These are phyloP conservation scores for Biscutella auriculata DNA, from an alignment of 441 rosid genomes.

Conservation along the genomic window DNA sequence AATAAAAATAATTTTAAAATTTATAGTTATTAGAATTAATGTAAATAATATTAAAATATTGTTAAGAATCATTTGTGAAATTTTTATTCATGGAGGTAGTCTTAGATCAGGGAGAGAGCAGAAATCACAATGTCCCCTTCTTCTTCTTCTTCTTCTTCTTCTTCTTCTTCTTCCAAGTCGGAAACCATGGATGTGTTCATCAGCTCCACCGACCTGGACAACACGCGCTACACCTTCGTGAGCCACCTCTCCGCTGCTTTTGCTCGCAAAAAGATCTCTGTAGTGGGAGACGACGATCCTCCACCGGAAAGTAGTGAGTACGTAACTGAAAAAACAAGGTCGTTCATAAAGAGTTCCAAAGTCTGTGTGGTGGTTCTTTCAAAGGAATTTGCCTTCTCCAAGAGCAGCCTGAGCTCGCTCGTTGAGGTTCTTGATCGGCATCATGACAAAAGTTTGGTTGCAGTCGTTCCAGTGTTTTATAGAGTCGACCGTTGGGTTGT, in stretches of 20 bases:
- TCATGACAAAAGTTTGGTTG: background rate
- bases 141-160: no score
- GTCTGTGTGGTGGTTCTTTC: constrained; percentile 14
- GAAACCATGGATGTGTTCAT: background rate
- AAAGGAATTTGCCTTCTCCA: constrained; percentile 8
- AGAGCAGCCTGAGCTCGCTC: constrained; percentile 5
- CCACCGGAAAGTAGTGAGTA: background rate
- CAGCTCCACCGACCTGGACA: background rate
- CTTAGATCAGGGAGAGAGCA: no score
- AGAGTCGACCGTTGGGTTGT: background rate
- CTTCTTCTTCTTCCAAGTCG: background rate
- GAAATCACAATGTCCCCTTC: no score
- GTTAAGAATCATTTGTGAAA: no score
- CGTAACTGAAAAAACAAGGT: background rate
- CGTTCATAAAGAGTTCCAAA: constrained; percentile 10
- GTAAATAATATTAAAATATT: no score
- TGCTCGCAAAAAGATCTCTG: background rate
- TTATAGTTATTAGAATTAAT: no score
- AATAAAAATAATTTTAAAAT: no score
- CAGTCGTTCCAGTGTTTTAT: constrained; percentile 14
- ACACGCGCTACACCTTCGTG: background rate
- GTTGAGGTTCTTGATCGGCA: background rate
- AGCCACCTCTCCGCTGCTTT: constrained; percentile 2
- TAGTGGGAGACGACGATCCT: background rate
- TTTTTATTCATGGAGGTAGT: no score